Evolutionary conservation across 192 early-diverging fungal genomes (phyloP), one percentile per base, ranked within the genome.

Genomic region (Coemansia guatemalensis): DNA sequence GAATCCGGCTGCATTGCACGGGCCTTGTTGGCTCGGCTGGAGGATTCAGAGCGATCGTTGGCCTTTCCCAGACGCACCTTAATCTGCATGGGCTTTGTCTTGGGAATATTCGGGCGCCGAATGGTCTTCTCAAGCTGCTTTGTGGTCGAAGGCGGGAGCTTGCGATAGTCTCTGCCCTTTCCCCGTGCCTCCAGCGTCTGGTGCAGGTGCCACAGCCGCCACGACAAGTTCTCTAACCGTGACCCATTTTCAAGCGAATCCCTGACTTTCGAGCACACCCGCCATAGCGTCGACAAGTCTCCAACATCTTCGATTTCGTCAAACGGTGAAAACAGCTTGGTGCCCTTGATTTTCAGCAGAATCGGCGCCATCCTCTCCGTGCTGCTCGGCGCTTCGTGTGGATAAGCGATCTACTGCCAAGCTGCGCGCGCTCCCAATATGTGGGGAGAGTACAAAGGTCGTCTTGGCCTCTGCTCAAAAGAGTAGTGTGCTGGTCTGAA

Each of bases 231-330:
- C 63, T 92, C 92, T 22, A 92, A 70, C 21, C 92, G 88, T 44
- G 83, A 86, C 27, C 92, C 92, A 69, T 92, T 87, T 62, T 92
- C 92, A 9, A 93, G 81, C 32, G 88, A 85, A 62, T 92, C 89
- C 71, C 90, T 92, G 25, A 92, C 92, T 74, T 92, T 92, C 39
- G 89, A 90, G 71, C 89, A 90, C n/a, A 92, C 85, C 26, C 88
- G 82, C 92, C 92, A 93, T 6, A 89, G 84, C 60, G 84, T 86
- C 35, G 86, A 86, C 17, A 93, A 74, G 64, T 93, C 91, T 62
- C 89, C 90, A 11, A 85, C 88, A 48, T 82, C 86, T 48, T 89
- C 87, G 20, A 93, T 81, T 53, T 88, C 85, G 25, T 85, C 82
- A 68, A 93, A 89, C 18, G 85, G 85, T 56, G 85, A 85, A 70